These are phyloP conservation scores for Vigna reflexopilosa DNA, from an alignment of 306 rosid species.

Conservation along the genomic window DNA sequence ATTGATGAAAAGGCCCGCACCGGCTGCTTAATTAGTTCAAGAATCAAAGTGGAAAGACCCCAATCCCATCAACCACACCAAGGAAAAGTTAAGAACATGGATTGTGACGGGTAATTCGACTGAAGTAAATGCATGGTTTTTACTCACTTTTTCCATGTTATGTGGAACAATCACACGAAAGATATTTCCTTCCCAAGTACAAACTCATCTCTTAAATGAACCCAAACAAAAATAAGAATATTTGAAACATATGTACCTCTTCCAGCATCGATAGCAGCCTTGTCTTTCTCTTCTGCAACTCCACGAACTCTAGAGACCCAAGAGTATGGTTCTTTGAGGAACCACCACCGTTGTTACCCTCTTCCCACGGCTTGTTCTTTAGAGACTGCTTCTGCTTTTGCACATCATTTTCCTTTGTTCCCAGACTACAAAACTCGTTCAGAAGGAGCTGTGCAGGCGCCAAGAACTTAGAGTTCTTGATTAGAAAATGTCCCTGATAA, in stretches of 20 bases:
- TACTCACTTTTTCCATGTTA: conserved; percentile 32
- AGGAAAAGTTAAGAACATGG: conserved; percentile 38
- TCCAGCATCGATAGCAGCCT: conserved; percentile 89
- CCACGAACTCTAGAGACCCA: conserved; percentile 76
- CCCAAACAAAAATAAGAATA: conserved; percentile 19
- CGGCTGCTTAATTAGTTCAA: conserved; percentile 57
- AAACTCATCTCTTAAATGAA: conserved; percentile 26
- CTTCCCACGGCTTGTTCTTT: conserved; percentile 65
- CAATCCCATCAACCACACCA: conserved; percentile 50
- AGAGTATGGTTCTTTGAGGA: conserved; percentile 66
- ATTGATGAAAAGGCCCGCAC: conserved; percentile 64
- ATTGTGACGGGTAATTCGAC: conserved; percentile 39
- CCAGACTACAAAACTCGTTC: conserved; percentile 87
- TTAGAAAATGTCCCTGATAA: conserved; percentile 54
- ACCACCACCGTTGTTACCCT: conserved; percentile 41
- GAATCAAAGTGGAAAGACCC: conserved; percentile 48
- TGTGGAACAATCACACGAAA: conserved; percentile 14
- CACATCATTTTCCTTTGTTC: conserved; percentile 53
- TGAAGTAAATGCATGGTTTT: conserved; percentile 24
- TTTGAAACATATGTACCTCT: conserved; percentile 66
- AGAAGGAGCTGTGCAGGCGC: conserved; percentile 75
- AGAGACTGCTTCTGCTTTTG: conserved; percentile 41
- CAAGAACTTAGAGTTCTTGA: conserved; percentile 72
- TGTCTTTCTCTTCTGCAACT: conserved; percentile 86
- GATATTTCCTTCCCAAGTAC: conserved; percentile 13